Evolutionary conservation across 805 yeast species (phyloP).

Genomic region (Ogataea pignaliae): DNA sequence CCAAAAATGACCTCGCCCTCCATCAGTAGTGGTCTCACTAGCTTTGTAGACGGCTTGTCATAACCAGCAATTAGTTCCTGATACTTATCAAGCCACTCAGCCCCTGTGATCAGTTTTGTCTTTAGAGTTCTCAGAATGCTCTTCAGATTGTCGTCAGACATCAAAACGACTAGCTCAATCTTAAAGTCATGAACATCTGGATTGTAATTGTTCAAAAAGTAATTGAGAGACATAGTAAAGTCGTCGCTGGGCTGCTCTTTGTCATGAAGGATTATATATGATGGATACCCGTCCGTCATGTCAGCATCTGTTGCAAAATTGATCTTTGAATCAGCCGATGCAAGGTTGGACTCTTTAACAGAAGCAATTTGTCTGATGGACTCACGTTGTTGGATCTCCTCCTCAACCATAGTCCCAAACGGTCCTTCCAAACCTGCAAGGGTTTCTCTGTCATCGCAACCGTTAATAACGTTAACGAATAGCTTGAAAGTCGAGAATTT

Average conservation of each 20-base stretch:
- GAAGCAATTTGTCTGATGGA: constrained; percentile 31
- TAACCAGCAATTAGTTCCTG: constrained; percentile 35
- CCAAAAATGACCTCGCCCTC: constrained; percentile 53
- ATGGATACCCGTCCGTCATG: constrained; percentile 47
- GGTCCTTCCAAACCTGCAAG: constrained; percentile 31
- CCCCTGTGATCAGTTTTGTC: constrained; percentile 41
- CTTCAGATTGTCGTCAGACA: constrained; percentile 50
- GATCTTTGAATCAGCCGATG: constrained; percentile 28
- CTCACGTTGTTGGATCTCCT: constrained; percentile 42
- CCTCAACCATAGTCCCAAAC: constrained; percentile 30
- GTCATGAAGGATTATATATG: constrained; percentile 38
- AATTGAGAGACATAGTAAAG: constrained; percentile 30
- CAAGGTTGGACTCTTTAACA: constrained; percentile 27
- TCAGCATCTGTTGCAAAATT: constrained; percentile 47
- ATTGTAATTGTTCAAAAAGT: constrained; percentile 24
- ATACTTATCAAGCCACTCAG: constrained; percentile 48
- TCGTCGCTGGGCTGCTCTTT: constrained; percentile 25
- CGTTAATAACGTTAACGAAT: constrained; percentile 41
- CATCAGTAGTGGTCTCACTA: constrained; percentile 37
- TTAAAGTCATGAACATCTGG: constrained; percentile 19
- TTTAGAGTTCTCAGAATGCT: constrained; percentile 33
- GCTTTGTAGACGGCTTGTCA: constrained; percentile 43
- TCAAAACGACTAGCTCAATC: constrained; percentile 41
- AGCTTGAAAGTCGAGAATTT: constrained; percentile 48
- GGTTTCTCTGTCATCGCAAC: constrained; percentile 36